Conservation (phyloP, 1,139 yeast genomes). For the Geotrichum bryndzae region DNA sequence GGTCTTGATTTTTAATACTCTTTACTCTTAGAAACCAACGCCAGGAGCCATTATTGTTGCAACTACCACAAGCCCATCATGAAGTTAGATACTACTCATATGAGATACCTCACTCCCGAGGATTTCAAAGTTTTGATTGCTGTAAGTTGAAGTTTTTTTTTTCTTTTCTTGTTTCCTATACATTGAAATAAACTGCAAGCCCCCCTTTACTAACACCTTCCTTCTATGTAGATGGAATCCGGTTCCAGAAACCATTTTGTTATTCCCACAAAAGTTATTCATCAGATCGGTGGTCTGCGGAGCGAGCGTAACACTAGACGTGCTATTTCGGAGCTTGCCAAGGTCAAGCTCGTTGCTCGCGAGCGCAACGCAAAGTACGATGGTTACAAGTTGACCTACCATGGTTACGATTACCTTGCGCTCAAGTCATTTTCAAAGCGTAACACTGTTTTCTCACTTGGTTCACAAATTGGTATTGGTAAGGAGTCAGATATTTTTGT, state of each 20-base stretch:
- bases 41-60: not conserved
- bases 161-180: not conserved
- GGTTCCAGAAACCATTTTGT: constrained; percentile 92
- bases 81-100: constrained; percentile 89
- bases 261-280: constrained; percentile 83
- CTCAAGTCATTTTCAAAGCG: constrained; percentile 70
- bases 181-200: not conserved
- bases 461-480: constrained; percentile 90
- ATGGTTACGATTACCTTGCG: constrained; percentile 89
- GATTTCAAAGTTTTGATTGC: constrained; percentile 89
- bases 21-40: not conserved
- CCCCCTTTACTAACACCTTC: not conserved
- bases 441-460: constrained; percentile 69
- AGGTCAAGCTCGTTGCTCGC: constrained; percentile 67
- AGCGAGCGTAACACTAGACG: constrained; percentile 72
- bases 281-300: constrained; percentile 69
- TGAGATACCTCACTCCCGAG: constrained; percentile 86
- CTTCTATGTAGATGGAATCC: constrained; percentile 44
- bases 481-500: constrained; percentile 93
- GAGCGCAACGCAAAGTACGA: constrained; percentile 77
- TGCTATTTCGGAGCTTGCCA: constrained; percentile 80
- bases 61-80: constrained; percentile 36
- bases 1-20: not conserved
- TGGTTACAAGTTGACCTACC: constrained; percentile 82
- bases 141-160: constrained; percentile 33